Conservation (phyloP, 2,329 filamentous ascomycete species). For the Alternaria tenuissima region DNA sequence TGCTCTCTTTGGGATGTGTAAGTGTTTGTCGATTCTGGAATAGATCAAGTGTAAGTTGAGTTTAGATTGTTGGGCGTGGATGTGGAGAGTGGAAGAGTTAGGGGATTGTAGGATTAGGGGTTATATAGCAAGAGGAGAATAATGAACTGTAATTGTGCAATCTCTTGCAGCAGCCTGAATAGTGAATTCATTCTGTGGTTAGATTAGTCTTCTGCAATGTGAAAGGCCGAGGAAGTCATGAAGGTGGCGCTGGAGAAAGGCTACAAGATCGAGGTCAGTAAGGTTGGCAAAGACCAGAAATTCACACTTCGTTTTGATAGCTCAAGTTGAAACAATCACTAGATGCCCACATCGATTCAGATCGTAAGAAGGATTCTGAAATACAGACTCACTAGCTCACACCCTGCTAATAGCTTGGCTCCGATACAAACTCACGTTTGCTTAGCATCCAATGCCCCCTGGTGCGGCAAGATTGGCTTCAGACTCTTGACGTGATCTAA, state of each 20-base stretch:
- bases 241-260: not conserved
- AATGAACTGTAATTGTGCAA: not conserved
- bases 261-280: no score
- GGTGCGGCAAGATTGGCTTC: slow-evolving; percentile 37
- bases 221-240: not conserved
- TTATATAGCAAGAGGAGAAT: not conserved
- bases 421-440: not conserved
- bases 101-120: not conserved
- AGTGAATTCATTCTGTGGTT: not conserved
- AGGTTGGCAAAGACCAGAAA: no score
- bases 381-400: not conserved
- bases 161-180: not conserved
- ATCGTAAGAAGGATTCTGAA: not conserved
- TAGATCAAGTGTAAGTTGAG: no score
- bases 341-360: not conserved
- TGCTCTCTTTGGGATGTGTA: no score
- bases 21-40: no score
- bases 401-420: not conserved
- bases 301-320: no score
- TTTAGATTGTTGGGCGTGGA: not conserved
- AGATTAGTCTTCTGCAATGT: not conserved
- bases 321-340: no score
- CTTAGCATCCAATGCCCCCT: slow-evolving; percentile 31
- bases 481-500: slow-evolving; percentile 37
- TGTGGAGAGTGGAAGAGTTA: not conserved